Base-by-base conservation (phyloP, 768 basidiomycete species). In the Baorangia bicolor region DNA sequence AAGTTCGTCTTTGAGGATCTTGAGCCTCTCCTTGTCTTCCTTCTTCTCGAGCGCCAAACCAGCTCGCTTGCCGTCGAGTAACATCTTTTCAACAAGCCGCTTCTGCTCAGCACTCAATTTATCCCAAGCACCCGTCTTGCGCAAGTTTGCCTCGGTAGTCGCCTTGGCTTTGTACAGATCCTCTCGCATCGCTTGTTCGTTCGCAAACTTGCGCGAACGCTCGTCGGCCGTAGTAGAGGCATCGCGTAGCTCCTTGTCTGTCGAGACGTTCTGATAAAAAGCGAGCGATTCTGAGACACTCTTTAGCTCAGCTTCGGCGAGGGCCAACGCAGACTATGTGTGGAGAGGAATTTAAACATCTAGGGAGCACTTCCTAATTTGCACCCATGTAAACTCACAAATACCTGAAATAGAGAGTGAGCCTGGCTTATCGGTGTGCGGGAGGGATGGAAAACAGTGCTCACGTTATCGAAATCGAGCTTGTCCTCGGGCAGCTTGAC, bases 201-300 rank as follows among this genome's bases (percentile, higher is more conserved):
- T 87, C 33, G 74, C 75, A 63, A 83, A 92, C 56, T 90, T 83
- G 49, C 85, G 82, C 14, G 85, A 73, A 33, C 82, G 73, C 28
- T 81, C 78, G 65, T 92, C 87, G 1, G 87, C 87, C 30, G 78
- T 80, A 55, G 84, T 90, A 7, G 88, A 86, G 2, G 90, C 88
- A 66, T 93, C 90, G 6, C 92, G 81, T 13, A 94, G 77, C 48
- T 80, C 83, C 67, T 91, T 85, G 49, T 78, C 75, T 0, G 85
- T 75, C 16, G 89, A 87, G 31, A 93, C 89, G 57, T 92, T 89
- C 65, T 90, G 87, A 65, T 92, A 89, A 74, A 94, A 94, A 0
- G 77, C 71, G 11, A 91, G 75, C 1, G 85, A 85, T 57, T 88
- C 86, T 3, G 75, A 71, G 33, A 74, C 67, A 9, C 67, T 58